Base-by-base conservation (phyloP, 257 asterid genomes). In the Ligustrum vulgare region DNA sequence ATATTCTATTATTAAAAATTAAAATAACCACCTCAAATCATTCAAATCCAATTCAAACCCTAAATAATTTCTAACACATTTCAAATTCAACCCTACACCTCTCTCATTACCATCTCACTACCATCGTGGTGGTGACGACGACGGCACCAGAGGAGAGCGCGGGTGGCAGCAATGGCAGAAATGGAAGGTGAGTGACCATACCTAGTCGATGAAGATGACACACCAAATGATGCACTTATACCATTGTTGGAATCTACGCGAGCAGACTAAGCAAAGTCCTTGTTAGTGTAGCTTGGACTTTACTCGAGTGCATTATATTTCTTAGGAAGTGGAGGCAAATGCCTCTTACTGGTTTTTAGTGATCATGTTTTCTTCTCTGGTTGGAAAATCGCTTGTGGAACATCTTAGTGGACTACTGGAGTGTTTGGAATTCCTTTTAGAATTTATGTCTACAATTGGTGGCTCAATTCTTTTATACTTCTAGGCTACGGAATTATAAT, bases 401-500 rank as follows among this genome's bases (percentile, higher is more conserved):
- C 63, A 69, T 36, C 77, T 74, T 18, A 74, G 80, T 65, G 89
- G 80, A 12, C 71, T 66, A 45, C 43, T 75, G 43, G 74, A 56
- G 67, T 92, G 96, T 76, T 82, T 90, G 11, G 96, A 87, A 71
- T 90, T 90, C 73, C 91, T 77, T 78, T 93, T 95, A 68, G 99
- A 87, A 28, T 87, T 91, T 60, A 93, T 79, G 75, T 90, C 92
- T 3, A 95, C 94, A 0, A 81, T 45, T 32, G 99, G 98, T 32
- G 94, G 85, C 37, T 95, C 98, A 43, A 73, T 77, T n/a, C n/a
- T 69, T 75, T 83, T 39, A 56, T 71, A 67, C 87, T 84, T 0
- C 96, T 90, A 0, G 96, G 94, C 98, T 97, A 95, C 8, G 97
- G 88, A 43, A 91, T 83, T 18, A 96, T 98, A 18, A 83, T 90